Conservation (phyloP, 2,329 filamentous ascomycete genomes). For the Hirsutella thompsonii region DNA sequence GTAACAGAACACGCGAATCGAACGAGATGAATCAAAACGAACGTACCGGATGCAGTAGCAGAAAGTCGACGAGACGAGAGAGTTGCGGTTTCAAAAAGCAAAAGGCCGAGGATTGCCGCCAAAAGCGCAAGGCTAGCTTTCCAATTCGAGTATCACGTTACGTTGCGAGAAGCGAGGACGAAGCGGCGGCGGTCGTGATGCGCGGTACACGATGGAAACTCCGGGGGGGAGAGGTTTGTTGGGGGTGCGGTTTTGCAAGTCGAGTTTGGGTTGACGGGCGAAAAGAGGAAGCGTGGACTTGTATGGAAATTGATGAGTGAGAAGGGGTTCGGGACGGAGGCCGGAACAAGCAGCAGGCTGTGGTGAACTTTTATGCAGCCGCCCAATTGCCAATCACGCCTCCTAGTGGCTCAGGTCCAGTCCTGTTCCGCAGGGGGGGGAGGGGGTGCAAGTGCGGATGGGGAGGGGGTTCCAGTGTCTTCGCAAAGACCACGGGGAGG, state of each 20-base stretch:
- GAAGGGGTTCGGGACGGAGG: slow-evolving; percentile 16
- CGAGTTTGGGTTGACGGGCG: slow-evolving; percentile 15
- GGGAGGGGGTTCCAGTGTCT: too few species aligned
- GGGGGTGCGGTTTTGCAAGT: slow-evolving; percentile 14
- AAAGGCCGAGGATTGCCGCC: neutral
- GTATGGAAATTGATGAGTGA: slow-evolving; percentile 13
- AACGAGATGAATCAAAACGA: too few species aligned
- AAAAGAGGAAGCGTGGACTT: slow-evolving; percentile 12
- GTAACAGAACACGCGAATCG: too few species aligned
- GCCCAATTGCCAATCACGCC: slow-evolving; percentile 2
- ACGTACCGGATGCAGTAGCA: slow-evolving; percentile 5
- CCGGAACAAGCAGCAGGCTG: slow-evolving; percentile 8
- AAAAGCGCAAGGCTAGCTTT: neutral
- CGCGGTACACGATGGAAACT: slow-evolving; percentile 5
- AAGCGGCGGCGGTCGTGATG: slow-evolving; percentile 8
- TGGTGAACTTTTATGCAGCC: slow-evolving; percentile 4
- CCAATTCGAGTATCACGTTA: too few species aligned
- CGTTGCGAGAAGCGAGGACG: neutral
- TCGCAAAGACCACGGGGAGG: too few species aligned
- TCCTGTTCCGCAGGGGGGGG: neutral
- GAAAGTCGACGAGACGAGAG: neutral
- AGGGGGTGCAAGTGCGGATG: neutral
- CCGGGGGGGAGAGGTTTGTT: slow-evolving; percentile 9
- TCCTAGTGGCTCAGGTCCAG: neutral
- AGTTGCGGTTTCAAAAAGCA: neutral